Evolutionary conservation across 1,284 basidiomycete species (phyloP).

Genomic region (Apiotrichum brassicae): DNA sequence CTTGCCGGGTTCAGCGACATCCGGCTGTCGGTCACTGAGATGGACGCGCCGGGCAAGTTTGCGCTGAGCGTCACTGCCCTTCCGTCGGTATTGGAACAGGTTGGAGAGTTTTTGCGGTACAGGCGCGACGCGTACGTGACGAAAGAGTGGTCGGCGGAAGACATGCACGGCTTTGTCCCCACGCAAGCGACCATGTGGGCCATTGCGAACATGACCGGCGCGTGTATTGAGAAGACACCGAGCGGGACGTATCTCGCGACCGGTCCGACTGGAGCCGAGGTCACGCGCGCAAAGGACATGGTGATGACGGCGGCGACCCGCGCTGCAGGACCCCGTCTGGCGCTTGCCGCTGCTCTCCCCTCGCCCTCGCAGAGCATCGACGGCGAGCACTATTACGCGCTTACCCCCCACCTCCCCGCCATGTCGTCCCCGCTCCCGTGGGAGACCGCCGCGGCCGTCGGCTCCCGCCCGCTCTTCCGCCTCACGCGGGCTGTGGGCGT

Average conservation of each 20-base stretch:
- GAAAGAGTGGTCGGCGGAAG: constrained; percentile 1
- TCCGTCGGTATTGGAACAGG: not conserved
- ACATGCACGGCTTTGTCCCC: constrained; percentile 6
- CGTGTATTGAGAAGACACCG: constrained; percentile 1
- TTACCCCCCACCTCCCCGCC: constrained; percentile 10
- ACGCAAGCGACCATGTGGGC: not conserved
- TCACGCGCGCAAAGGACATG: constrained; percentile 5
- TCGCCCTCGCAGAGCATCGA: not conserved
- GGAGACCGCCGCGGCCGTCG: constrained; percentile 3
- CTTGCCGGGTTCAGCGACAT: constrained; percentile 1
- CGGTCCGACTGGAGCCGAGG: not conserved
- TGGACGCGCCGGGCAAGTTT: not conserved
- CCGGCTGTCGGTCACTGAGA: not conserved
- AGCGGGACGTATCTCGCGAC: constrained; percentile 1
- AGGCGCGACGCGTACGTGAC: not conserved
- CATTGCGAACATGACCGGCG: constrained; percentile 2
- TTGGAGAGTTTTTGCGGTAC: not conserved
- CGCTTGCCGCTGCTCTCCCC: not conserved
- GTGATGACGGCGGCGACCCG: not conserved
- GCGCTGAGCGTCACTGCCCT: not conserved
- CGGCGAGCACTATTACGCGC: not conserved
- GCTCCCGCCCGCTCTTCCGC: constrained; percentile 11
- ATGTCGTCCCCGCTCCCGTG: constrained; percentile 7
- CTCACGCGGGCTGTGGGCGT: not conserved
- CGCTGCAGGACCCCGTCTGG: not conserved